Conservation (phyloP, 306 rosid species). For the Ziziphus jujuba region DNA sequence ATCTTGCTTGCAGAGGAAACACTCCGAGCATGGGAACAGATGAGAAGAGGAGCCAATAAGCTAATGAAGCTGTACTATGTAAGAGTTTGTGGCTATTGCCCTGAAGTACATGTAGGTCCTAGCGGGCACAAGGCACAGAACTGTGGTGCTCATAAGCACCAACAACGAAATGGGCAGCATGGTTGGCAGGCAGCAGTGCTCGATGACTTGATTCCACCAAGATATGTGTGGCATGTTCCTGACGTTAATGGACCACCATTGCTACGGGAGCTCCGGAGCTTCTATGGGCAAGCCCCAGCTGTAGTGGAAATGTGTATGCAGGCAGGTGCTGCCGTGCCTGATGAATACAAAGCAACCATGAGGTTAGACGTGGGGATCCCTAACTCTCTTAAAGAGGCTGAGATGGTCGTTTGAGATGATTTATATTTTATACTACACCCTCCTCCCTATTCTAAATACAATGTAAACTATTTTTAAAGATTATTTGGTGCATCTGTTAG, state of each 20-base stretch:
- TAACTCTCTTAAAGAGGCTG: slow-evolving; percentile 65
- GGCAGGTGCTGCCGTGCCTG: slow-evolving; percentile 86
- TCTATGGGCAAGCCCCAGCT: slow-evolving; percentile 86
- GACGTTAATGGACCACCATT: slow-evolving; percentile 71
- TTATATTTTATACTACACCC: neutral
- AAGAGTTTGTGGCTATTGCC: slow-evolving; percentile 95
- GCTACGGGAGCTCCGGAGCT: slow-evolving; percentile 70
- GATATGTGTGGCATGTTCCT: slow-evolving; percentile 98
- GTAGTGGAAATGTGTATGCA: slow-evolving; percentile 90
- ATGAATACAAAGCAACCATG: slow-evolving; percentile 80
- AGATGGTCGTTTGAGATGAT: slow-evolving; percentile 81
- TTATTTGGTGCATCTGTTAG: neutral
- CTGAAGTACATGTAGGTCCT: slow-evolving; percentile 84
- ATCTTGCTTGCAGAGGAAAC: slow-evolving; percentile 71
- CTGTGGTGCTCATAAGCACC: slow-evolving; percentile 93
- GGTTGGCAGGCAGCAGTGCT: slow-evolving; percentile 93
- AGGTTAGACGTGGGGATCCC: slow-evolving; percentile 92
- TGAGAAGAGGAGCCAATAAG: slow-evolving; percentile 76
- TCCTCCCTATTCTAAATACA: neutral
- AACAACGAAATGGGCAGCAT: slow-evolving; percentile 95
- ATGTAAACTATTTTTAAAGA: neutral
- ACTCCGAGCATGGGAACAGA: slow-evolving; percentile 71
- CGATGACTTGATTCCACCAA: slow-evolving; percentile 82
- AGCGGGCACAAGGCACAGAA: slow-evolving; percentile 88
- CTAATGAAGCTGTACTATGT: slow-evolving; percentile 78